Base-by-base conservation (phyloP, 2,329 filamentous ascomycete genomes). In the Beauveria rudraprayagi region DNA sequence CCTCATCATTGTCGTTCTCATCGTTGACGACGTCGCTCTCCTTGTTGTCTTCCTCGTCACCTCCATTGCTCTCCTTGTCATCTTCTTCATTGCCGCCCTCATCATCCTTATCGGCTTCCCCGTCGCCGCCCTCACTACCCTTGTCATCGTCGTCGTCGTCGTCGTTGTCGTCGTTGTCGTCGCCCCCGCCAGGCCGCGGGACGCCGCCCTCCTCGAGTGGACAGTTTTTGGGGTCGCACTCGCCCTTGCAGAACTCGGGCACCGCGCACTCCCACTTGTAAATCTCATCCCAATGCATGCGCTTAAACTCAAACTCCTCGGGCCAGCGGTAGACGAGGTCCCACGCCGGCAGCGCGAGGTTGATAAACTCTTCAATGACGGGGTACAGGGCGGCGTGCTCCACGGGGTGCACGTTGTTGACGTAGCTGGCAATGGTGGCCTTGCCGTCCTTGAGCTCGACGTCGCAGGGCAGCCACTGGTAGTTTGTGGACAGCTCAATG, bases 331-430 rank as follows among this genome's bases (percentile, higher is more conserved):
- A 70, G 1, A 73, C 57, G 9, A 69, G 62, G 52, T 82, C 75
- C 79, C 78, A 83, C 0, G 78, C 72, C 0, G 79, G 77, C 0
- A 83, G 22, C 69, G 69, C 17, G 70, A 66, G 51, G 40, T n/a
- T 9, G n/a, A 80, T 72, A 26, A 80, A 69, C 26, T 72, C 63
- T 57, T 80, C 77, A 11, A 81, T 67, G 3, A 77, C 65, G 1
- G 61, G 62, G 59, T 80, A 81, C 0, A 81, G 67, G 3, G 60
- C 63, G 9, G 65, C 63, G 51, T 80, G 71, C 2, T 72, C 56
- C 1, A 62, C 28, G 0, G 81, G 81, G 63, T 83, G 79, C 1
- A 82, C 67, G 63, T 82, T 83, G 67, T 83, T 83, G 68, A 83
- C 75, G 65, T 83, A 83, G 64, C 77, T 80, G 3, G 72, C 71